Evolutionary conservation across 2,329 filamentous ascomycete species (phyloP), one percentile per base, ranked within the genome.

Genomic region (Aspergillus flavus): DNA sequence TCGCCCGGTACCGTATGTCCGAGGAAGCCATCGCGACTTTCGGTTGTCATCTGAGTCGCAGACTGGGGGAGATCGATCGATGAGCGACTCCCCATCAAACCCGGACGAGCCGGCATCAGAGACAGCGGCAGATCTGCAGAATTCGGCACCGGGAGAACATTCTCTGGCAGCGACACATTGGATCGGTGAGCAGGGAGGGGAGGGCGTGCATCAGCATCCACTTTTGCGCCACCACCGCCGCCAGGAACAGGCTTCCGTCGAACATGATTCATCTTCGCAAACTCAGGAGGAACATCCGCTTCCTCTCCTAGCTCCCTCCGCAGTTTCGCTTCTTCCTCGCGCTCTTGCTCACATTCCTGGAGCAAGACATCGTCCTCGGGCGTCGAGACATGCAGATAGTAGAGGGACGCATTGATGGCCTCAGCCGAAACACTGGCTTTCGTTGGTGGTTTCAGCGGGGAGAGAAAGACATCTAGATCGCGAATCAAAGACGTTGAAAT

Each of bases 381-480:
- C 1, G 85, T 83, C 63, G 92, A 86, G 45, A 96, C 86, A 78
- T 98, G 94, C 59, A 97, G 82, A 75, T 95, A 98, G 79, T 98
- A 99, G 6, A 99, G 84, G 16, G 91, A 96, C 71, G 89, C 92
- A 61, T 90, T 87, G 56, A 99, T 89, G 74, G 97, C 94, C 75
- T 94, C 90, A 52, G 87, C 89, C 0, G 93, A 96, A 66, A 99
- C 92, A 64, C 93, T 94, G 6, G 79, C 76, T 76, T 95, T 97
- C 48, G 90, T 85, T 58, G 91, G 89, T 2, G 95, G 95, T 75
- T 96, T 97, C 66, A 95, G 86, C 0, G 95, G 92, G 1, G 94
- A 96, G 53, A 99, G 87, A 70, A 97, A 96, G 62, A 97, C 86
- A 84, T 97, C 94, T 95, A 71, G 58, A 50, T 28, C 66, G 52